A percentile compares a stretch with the other conserved stretches of the same genome.
Evolutionary conservation across 2,329 filamentous ascomycete genomes (phyloP).

Genomic region (Byssothecium circinans): DNA sequence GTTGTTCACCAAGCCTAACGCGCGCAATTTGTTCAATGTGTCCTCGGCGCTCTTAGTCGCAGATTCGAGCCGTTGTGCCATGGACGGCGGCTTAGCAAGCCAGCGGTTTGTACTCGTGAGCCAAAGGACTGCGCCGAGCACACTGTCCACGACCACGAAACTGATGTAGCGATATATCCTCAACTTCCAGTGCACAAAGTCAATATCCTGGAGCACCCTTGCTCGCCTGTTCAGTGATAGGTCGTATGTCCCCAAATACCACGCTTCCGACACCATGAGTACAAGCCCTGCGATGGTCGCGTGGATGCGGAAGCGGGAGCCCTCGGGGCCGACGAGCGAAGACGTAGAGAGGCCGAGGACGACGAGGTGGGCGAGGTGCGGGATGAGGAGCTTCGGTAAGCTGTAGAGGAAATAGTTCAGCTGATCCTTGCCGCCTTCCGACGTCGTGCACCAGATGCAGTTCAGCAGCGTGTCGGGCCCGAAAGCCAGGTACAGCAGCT

Average conservation of each 20-base stretch:
- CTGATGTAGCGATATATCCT: slow-evolving; percentile 63
- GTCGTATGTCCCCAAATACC: slow-evolving; percentile 65
- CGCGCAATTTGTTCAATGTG: slow-evolving; percentile 68
- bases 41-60: slow-evolving; percentile 59
- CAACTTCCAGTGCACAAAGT: slow-evolving; percentile 72
- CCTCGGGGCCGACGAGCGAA: slow-evolving; percentile 64
- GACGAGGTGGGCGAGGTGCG: slow-evolving; percentile 79
- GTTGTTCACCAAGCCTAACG: slow-evolving; percentile 76
- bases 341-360: slow-evolving; percentile 75
- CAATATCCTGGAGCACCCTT: slow-evolving; percentile 61
- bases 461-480: slow-evolving; percentile 72
- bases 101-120: slow-evolving; percentile 78
- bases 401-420: slow-evolving; percentile 78
- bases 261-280: slow-evolving; percentile 67
- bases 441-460: slow-evolving; percentile 75
- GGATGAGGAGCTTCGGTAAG: slow-evolving; percentile 69
- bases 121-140: slow-evolving; percentile 69
- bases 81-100: slow-evolving; percentile 63
- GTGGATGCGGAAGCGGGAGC: slow-evolving; percentile 67
- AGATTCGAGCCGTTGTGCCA: slow-evolving; percentile 68
- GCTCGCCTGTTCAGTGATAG: slow-evolving; percentile 65
- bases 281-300: slow-evolving; percentile 66
- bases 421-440: slow-evolving; percentile 62
- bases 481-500: slow-evolving; percentile 80
- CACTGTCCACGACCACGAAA: slow-evolving; percentile 66